Evolutionary conservation across 1,139 yeast species (phyloP), one percentile per base, ranked within the genome.

Genomic region (Geotrichum aggregatum): DNA sequence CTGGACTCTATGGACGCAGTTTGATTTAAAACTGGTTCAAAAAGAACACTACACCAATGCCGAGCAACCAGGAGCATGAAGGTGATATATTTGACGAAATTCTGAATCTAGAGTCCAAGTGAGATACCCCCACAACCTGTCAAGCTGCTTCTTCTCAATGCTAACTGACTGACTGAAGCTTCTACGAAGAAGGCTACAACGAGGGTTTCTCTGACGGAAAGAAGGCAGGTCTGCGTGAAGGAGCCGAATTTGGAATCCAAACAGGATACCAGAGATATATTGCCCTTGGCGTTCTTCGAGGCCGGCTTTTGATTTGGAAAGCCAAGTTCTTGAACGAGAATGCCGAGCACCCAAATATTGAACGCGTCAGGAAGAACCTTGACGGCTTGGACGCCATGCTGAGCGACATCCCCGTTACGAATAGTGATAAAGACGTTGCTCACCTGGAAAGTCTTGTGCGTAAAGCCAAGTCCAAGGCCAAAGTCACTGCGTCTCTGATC

Each of bases 201-300:
- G 80, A 78, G 49, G 84, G 84, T 0, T 62, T 66, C 14, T 59
- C 61, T 8, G 80, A 74, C 46, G 80, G 81, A 0, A 73, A 72
- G 48, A 62, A 66, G 49, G 83, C 82, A 43, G 91, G 92, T 45
- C 72, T 69, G 50, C 58, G 75, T 1, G 95, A 86, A 65, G 95
- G 95, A 1, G 82, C 81, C 59, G 87, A 84, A 59, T 84, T 77
- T 62, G 95, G 95, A 0, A 74, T 84, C 49, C 94, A 87, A 62
- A 83, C 88, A 0, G 94, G 89, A 0, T 85, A 80, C 62, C 91
- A 84, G 66, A 71, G 91, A 56, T 84, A 76, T 59, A 61, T 83
- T 13, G 67, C 84, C 0, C 65, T 85, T 2, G 95, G 95, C 0
- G 79, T 83, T 51, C 73, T 86, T 4, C 69, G 72, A 45, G 87